Evolutionary conservation across 805 yeast species (phyloP).

Genomic region (Saccharomycopsis fermentans): DNA sequence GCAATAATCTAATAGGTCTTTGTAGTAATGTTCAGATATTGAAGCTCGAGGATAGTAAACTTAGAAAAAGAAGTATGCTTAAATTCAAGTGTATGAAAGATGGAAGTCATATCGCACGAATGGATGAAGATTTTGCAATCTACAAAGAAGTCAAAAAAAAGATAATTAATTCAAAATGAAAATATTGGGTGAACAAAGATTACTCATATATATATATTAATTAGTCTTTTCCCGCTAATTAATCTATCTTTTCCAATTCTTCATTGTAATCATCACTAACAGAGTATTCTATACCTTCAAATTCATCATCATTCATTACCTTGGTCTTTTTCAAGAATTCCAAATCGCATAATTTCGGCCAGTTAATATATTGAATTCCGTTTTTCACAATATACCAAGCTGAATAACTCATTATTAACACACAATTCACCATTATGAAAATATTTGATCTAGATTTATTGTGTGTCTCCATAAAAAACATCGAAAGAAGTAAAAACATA

Average conservation of each 20-base stretch:
- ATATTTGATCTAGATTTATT: conserved; percentile 8
- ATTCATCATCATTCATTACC: conserved; percentile 9
- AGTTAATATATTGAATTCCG: conserved; percentile 84
- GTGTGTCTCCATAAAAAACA: conserved; percentile 13
- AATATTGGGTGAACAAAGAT: background rate
- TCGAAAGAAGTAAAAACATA: conserved; percentile 34
- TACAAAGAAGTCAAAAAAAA: background rate
- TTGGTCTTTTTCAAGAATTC: conserved; percentile 36
- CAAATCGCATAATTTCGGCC: conserved; percentile 74
- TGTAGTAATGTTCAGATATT: background rate
- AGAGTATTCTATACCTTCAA: conserved; percentile 17
- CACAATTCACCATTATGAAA: conserved; percentile 11
- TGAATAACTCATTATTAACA: conserved; percentile 22
- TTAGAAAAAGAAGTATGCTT: background rate
- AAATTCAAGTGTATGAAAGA: background rate
- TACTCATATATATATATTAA: background rate
- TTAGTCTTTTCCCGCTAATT: background rate
- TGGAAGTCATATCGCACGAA: background rate
- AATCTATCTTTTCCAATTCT: conserved; percentile 7
- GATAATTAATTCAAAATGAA: background rate
- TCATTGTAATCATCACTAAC: conserved; percentile 11
- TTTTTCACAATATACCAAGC: conserved; percentile 38
- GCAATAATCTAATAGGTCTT: background rate
- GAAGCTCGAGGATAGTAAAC: background rate
- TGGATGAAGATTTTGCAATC: background rate